Evolutionary conservation across 2,329 filamentous ascomycete genomes (phyloP).

Genomic region (Colletotrichum liriopes): DNA sequence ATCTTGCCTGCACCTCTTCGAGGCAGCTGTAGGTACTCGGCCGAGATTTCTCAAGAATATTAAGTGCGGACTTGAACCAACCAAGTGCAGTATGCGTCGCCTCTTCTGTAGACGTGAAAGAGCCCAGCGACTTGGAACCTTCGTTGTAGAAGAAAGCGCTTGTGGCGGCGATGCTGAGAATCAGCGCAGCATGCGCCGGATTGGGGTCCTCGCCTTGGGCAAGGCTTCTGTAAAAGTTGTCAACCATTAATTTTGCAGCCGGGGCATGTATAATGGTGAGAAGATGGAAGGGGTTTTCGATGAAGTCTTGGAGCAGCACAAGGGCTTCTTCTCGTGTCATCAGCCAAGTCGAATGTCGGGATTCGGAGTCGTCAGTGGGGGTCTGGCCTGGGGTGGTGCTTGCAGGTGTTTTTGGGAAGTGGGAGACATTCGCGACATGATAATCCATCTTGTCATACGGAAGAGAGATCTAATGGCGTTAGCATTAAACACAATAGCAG

Average conservation of each 20-base stretch:
- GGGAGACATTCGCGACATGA: slow-evolving; percentile 10
- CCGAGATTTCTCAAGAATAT: slow-evolving; percentile 55
- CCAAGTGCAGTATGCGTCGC: slow-evolving; percentile 27
- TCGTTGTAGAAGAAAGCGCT: slow-evolving; percentile 49
- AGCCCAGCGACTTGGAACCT: not conserved
- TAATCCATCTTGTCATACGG: slow-evolving; percentile 23
- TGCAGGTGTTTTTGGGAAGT: slow-evolving; percentile 27
- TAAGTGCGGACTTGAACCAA: slow-evolving; percentile 55
- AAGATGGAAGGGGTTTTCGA: slow-evolving; percentile 48
- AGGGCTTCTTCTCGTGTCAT: slow-evolving; percentile 47
- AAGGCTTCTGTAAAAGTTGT: slow-evolving; percentile 44
- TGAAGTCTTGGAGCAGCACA: slow-evolving; percentile 48
- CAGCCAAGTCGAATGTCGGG: slow-evolving; percentile 33
- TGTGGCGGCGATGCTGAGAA: slow-evolving; percentile 49
- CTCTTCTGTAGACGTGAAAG: slow-evolving; percentile 15
- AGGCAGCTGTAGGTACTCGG: slow-evolving; percentile 49
- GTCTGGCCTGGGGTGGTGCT: slow-evolving; percentile 2
- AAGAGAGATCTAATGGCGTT: not conserved
- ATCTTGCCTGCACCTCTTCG: slow-evolving; percentile 55
- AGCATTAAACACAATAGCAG: not conserved
- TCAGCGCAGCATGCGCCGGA: slow-evolving; percentile 46
- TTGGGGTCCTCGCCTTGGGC: slow-evolving; percentile 36
- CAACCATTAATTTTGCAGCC: slow-evolving; percentile 42
- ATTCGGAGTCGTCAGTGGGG: not conserved
- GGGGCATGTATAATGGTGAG: slow-evolving; percentile 49